A percentile compares a stretch with the other conserved stretches of the same genome.
These are phyloP conservation scores for Aureobasidium subglaciale DNA, from an alignment of 2,329 filamentous ascomycete species.

Conservation along the genomic window DNA sequence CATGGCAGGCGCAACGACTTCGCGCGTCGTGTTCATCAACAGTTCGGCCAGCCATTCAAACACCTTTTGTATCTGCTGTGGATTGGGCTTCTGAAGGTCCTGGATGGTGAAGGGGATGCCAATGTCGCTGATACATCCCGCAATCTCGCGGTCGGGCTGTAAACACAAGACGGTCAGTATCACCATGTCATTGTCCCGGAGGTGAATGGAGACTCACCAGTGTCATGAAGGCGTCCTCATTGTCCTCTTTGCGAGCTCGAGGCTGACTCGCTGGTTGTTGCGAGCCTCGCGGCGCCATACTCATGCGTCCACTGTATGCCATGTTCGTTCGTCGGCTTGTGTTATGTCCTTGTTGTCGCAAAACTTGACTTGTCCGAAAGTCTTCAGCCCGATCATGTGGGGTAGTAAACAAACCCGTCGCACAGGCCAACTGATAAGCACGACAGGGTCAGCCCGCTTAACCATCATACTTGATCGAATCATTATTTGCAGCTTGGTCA, in stretches of 20 bases:
- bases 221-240: conserved; percentile 45
- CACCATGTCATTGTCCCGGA: conserved; percentile 17
- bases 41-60: conserved; percentile 97
- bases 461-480: background rate
- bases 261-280: conserved; percentile 28
- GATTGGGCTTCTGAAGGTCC: conserved; percentile 89
- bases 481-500: too few species aligned
- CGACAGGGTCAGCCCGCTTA: background rate
- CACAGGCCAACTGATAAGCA: background rate
- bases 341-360: conserved; percentile 4
- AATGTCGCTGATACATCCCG: conserved; percentile 94
- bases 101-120: conserved; percentile 80
- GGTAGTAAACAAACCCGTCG: conserved; percentile 8
- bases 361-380: background rate
- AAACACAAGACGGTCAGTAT: conserved; percentile 12
- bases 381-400: background rate
- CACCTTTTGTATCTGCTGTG: conserved; percentile 90
- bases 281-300: conserved; percentile 37
- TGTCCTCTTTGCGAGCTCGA: conserved; percentile 35
- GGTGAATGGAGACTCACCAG: conserved; percentile 31
- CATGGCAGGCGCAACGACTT: conserved; percentile 93
- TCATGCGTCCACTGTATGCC: conserved; percentile 46
- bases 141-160: conserved; percentile 69
- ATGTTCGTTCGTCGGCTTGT: conserved; percentile 24
- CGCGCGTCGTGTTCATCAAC: conserved; percentile 85